Conservation (phyloP, 257 asterid species). For the Lithospermum erythrorhizon region DNA sequence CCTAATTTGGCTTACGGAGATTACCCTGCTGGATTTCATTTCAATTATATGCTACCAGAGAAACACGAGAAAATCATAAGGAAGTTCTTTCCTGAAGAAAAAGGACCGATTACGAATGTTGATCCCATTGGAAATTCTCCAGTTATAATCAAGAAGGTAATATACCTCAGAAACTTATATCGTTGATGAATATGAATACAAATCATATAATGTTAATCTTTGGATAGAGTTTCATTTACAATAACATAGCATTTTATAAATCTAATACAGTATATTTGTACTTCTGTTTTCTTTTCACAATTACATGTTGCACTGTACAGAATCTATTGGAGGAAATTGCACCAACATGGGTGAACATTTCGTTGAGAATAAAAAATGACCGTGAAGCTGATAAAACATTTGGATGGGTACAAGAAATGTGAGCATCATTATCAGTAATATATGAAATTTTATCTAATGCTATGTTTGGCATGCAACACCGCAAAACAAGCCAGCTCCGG, state of each 20-base stretch:
- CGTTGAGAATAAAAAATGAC: conserved; percentile 7
- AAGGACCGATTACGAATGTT: conserved; percentile 6
- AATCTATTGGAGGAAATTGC: conserved; percentile 5
- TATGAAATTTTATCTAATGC: background rate
- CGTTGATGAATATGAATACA: too few relatives aligned
- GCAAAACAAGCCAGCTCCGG: background rate
- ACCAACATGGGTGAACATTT: conserved; percentile 11
- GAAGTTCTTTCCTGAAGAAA: conserved; percentile 8
- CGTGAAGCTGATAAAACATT: conserved; percentile 4
- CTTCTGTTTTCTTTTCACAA: background rate
- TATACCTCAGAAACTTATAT: background rate
- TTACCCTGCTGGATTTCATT: conserved; percentile 6
- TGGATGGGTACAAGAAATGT: conserved; percentile 11
- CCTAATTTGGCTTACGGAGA: conserved; percentile 7
- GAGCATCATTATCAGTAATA: background rate
- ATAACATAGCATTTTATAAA: too few relatives aligned
- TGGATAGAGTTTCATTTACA: background rate
- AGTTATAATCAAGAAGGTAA: conserved; percentile 8
- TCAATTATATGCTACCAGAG: conserved; percentile 1
- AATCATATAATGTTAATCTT: background rate
- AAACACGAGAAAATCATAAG: conserved; percentile 3
- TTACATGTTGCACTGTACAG: background rate
- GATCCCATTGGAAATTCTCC: conserved; percentile 12
- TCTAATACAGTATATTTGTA: too few relatives aligned
- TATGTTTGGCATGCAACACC: background rate